A percentile compares a stretch with the other conserved stretches of the same genome.
These are phyloP conservation scores for Ophiostoma novo-ulmi DNA, from an alignment of 2,329 filamentous ascomycete genomes.

Conservation along the genomic window DNA sequence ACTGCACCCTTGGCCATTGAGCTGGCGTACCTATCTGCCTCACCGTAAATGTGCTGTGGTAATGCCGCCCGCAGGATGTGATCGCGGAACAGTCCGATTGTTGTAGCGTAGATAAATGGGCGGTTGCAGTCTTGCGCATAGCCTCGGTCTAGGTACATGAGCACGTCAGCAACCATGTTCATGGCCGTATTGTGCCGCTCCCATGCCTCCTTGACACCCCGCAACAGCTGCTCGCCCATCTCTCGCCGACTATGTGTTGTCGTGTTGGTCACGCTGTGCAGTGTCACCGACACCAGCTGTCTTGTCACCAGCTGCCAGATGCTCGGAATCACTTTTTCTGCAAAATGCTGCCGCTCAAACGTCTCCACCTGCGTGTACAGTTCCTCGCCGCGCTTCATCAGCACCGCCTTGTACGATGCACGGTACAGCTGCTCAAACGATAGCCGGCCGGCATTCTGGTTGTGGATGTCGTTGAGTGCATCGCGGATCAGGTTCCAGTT, in stretches of 20 bases:
- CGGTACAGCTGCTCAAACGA: conserved; percentile 96
- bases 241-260: conserved; percentile 74
- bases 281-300: conserved; percentile 56
- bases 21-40: conserved; percentile 13
- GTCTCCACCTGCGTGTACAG: conserved; percentile 76
- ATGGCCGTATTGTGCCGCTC: conserved; percentile 86
- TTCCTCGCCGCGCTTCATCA: conserved; percentile 76
- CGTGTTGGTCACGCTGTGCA: conserved; percentile 52
- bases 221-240: conserved; percentile 77
- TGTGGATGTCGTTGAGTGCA: conserved; percentile 83
- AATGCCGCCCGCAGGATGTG: conserved; percentile 62
- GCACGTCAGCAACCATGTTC: conserved; percentile 68
- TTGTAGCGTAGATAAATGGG: conserved; percentile 74
- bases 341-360: conserved; percentile 80
- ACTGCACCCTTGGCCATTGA: not conserved
- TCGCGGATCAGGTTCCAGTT: conserved; percentile 73
- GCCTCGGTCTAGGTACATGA: conserved; percentile 95
- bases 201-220: conserved; percentile 72
- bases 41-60: conserved; percentile 21
- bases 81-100: conserved; percentile 85
- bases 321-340: conserved; percentile 62
- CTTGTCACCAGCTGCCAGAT: conserved; percentile 68
- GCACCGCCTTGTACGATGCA: conserved; percentile 86
- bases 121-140: conserved; percentile 65
- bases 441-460: conserved; percentile 79